phyloP scores from a whole-genome alignment of 768 basidiomycete species.

The Cystobasidium ongulense region DNA sequence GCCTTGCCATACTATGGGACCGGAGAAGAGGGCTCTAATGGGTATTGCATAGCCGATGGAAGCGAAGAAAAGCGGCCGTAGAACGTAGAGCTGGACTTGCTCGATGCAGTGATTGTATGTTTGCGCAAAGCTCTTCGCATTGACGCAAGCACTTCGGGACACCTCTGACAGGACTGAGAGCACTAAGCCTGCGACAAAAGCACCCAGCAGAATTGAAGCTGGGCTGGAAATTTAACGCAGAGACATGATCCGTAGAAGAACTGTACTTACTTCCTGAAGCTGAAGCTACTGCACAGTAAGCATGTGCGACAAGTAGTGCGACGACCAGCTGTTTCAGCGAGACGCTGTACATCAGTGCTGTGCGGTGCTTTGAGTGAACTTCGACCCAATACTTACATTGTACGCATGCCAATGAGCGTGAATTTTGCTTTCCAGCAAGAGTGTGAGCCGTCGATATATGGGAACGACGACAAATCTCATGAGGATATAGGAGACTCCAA shows the following conservation, averaged over 20 bases:
- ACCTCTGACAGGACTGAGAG: slow-evolving; percentile 45
- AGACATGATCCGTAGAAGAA: slow-evolving; percentile 25
- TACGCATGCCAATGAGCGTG: neutral
- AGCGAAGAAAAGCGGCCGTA: slow-evolving; percentile 60
- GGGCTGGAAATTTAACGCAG: slow-evolving; percentile 51
- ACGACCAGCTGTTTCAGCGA: slow-evolving; percentile 44
- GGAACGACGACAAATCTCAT: slow-evolving; percentile 43
- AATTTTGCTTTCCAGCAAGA: neutral
- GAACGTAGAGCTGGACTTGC: slow-evolving; percentile 48
- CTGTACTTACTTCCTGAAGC: slow-evolving; percentile 2
- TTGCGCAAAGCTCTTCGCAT: slow-evolving; percentile 31
- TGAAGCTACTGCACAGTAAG: slow-evolving; percentile 50
- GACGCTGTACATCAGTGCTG: neutral
- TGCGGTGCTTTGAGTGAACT: neutral
- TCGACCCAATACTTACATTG: neutral
- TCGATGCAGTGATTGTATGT: slow-evolving; percentile 48
- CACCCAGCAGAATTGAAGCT: slow-evolving; percentile 58
- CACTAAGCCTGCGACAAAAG: slow-evolving; percentile 55
- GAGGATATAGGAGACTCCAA: slow-evolving; percentile 46
- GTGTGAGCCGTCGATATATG: slow-evolving; percentile 28
- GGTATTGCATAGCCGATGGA: slow-evolving; percentile 57
- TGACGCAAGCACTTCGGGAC: neutral
- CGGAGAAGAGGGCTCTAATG: slow-evolving; percentile 49
- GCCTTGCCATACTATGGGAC: slow-evolving; percentile 53
- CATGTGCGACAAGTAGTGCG: slow-evolving; percentile 48